A percentile compares a stretch with the other conserved stretches of the same genome.
These are phyloP conservation scores for Schizopora paradoxa DNA, from an alignment of 1,284 basidiomycete species.

Conservation along the genomic window DNA sequence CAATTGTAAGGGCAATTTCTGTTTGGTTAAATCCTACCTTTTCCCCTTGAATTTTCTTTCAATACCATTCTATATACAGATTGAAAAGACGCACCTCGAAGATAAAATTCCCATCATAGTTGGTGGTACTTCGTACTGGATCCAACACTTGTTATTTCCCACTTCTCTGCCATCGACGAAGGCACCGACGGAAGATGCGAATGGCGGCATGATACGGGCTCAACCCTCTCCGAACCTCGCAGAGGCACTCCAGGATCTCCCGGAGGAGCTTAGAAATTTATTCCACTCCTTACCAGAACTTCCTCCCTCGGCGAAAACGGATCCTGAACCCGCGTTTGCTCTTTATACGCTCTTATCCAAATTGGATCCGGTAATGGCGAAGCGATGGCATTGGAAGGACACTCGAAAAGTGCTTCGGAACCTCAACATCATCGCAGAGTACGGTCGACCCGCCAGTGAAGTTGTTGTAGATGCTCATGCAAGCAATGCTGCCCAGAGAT, in stretches of 20 bases:
- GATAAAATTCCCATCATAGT: slow-evolving; percentile 81
- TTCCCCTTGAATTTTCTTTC: slow-evolving; percentile 3
- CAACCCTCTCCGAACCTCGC: slow-evolving; percentile 33
- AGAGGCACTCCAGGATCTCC: slow-evolving; percentile 37
- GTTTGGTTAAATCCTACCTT: background rate
- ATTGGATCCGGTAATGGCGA: slow-evolving; percentile 75
- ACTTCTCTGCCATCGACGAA: slow-evolving; percentile 45
- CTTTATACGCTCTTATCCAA: slow-evolving; percentile 65
- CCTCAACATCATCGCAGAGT: slow-evolving; percentile 76
- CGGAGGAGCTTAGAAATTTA: slow-evolving; percentile 43
- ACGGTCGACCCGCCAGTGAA: slow-evolving; percentile 62
- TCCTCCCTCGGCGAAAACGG: slow-evolving; percentile 43
- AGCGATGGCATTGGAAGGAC: slow-evolving; percentile 94
- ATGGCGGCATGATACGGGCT: slow-evolving; percentile 18
- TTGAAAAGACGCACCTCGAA: slow-evolving; percentile 58
- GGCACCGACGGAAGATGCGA: slow-evolving; percentile 18
- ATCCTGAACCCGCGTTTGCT: slow-evolving; percentile 50
- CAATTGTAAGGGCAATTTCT: slow-evolving; percentile 44
- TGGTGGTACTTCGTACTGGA: slow-evolving; percentile 96
- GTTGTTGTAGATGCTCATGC: slow-evolving; percentile 62
- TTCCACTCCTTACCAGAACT: slow-evolving; percentile 50
- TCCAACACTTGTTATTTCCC: slow-evolving; percentile 88
- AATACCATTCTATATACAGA: slow-evolving; percentile 38
- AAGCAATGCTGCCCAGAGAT: slow-evolving; percentile 32
- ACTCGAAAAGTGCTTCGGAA: slow-evolving; percentile 84